These are phyloP conservation scores for Avena sativa DNA, from an alignment of 176 grass and related monocot species.

Conservation along the genomic window DNA sequence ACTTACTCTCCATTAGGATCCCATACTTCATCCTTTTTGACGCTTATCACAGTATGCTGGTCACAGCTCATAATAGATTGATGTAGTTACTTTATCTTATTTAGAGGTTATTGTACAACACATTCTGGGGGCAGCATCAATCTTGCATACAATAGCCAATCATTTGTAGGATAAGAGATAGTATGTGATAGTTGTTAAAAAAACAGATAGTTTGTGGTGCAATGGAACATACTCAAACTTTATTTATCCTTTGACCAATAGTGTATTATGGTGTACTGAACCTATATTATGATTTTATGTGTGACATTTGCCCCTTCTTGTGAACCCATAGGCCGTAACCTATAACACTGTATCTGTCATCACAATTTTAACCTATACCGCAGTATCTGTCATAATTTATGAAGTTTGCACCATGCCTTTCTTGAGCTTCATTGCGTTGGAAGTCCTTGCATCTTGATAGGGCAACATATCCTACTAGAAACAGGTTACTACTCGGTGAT, in stretches of 20 bases:
- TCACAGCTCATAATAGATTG: not conserved
- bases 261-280: not conserved
- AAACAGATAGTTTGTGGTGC: not conserved
- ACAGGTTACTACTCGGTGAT: not conserved
- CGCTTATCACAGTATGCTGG: not conserved
- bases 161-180: not conserved
- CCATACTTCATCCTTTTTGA: slow-evolving; percentile 9
- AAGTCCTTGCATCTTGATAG: not conserved
- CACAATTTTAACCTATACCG: not conserved
- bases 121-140: not conserved
- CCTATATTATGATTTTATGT: not conserved
- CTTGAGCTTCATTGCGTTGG: not conserved
- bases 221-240: not conserved
- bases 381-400: not conserved
- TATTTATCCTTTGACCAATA: not conserved
- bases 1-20: slow-evolving; percentile 4
- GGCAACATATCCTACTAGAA: not conserved
- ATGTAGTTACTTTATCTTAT: slow-evolving; percentile 1
- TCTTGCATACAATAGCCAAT: slow-evolving; percentile 1
- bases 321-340: not conserved
- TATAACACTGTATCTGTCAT: not conserved
- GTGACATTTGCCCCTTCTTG: not conserved
- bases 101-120: slow-evolving; percentile 1
- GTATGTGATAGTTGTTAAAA: not conserved
- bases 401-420: not conserved